Percentiles rank a stretch among this genome's conserved stretches.
Evolutionary conservation across 257 asterid species (phyloP).

Genomic region (Nicotiana undulata): DNA sequence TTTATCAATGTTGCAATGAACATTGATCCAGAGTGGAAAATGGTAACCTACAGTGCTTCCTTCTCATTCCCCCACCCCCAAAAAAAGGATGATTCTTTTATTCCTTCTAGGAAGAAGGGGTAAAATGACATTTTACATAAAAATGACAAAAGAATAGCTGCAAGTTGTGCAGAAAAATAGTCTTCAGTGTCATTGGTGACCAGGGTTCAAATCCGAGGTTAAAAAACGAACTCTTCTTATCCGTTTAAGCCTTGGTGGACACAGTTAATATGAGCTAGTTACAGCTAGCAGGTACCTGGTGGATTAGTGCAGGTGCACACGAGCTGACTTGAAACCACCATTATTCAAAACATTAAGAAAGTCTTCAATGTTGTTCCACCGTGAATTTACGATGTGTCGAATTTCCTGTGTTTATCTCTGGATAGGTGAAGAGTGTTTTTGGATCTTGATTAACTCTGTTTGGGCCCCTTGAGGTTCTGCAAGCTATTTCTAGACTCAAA

Average conservation of each 20-base stretch:
- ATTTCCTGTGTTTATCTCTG: background rate
- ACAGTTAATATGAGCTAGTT: background rate
- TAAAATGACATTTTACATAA: background rate
- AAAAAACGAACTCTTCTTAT: background rate
- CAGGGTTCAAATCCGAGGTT: background rate
- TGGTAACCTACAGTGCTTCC: slow-evolving; percentile 36
- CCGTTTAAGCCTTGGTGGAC: background rate
- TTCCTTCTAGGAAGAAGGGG: background rate
- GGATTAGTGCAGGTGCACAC: background rate
- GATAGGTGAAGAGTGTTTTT: background rate
- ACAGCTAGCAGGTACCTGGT: background rate
- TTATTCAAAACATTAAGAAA: background rate
- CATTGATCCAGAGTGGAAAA: slow-evolving; percentile 94
- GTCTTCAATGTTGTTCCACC: background rate
- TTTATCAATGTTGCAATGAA: slow-evolving; percentile 79
- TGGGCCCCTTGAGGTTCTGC: background rate
- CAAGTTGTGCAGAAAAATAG: background rate
- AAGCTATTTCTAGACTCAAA: background rate
- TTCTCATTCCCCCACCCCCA: background rate
- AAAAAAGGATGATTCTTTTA: background rate
- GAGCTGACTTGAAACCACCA: background rate
- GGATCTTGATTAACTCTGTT: background rate
- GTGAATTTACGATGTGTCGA: background rate
- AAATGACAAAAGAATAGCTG: background rate
- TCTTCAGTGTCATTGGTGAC: background rate